Base-by-base conservation (phyloP, 2,329 filamentous ascomycete genomes). In the Apiospora saccharicola region DNA sequence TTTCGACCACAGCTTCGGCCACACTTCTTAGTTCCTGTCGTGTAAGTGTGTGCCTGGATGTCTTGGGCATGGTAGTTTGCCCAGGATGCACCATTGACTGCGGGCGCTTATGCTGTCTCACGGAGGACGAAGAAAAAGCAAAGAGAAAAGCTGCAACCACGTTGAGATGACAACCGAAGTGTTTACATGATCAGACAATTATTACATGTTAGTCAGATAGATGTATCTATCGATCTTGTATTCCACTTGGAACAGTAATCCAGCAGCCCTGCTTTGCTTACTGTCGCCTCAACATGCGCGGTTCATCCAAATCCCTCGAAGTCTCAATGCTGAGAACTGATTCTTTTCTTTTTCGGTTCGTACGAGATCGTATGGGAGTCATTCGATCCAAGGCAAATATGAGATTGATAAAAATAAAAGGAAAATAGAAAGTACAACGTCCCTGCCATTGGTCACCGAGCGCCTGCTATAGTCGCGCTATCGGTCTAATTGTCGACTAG, bases 381-480 rank as follows among this genome's bases (percentile, higher is more conserved):
- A n/a, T 49, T 1, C 49, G 24, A 41, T 41, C 37, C 26, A 61
- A 61, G 26, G 6, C n/a, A 19, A 61, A 49, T 22, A 49, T 51
- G n/a, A 51, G 57, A n/a, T 64, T 37, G 34, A 41, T 41, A 13
- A 41, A n/a, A 34, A 61, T 14, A 41, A n/a, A n/a, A 41, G 16
- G 12, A 37, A 3, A 7, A 24, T 30, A 12, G 13, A 41, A 64
- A 41, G 26, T 4, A 22, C 7, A 41, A 64, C 8, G 10, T 13
- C 19, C 19, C 57, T 64, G 14, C 19, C 19, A 64, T 64, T 64
- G 57, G 57, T 13, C 19, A 64, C 34, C 24, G 34, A 64, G 13
- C 30, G 34, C 22, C 57, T 64, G 22, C 57, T 64, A 64, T 64
- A 64, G 30, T 41, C 57, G 12, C 57, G 57, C 57, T 64, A 64